Evolutionary conservation across 306 rosid species (phyloP).

Genomic region (cucumber (Cucumis sativus)): DNA sequence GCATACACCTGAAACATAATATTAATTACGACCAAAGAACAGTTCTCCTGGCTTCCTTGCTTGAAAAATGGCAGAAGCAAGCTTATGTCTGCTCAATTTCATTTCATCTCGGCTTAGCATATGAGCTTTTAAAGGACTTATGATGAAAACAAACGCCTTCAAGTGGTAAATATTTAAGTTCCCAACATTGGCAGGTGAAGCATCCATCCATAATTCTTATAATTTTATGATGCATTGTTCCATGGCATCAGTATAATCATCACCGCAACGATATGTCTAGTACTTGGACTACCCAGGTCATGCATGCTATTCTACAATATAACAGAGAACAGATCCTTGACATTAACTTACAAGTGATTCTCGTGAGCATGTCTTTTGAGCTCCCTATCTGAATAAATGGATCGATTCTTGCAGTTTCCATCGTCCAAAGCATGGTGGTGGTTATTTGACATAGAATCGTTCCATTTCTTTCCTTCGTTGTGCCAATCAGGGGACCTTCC

Average conservation of each 20-base stretch:
- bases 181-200: background rate
- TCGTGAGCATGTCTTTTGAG: constrained; percentile 54
- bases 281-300: background rate
- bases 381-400: constrained; percentile 52
- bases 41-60: background rate
- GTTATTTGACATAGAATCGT: constrained; percentile 31
- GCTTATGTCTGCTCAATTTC: background rate
- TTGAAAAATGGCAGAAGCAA: constrained; percentile 8
- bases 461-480: constrained; percentile 51
- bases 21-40: constrained; percentile 1
- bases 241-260: background rate
- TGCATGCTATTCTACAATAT: background rate
- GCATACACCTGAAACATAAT: background rate
- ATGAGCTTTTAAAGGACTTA: background rate
- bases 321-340: background rate
- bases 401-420: constrained; percentile 35
- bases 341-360: constrained; percentile 16
- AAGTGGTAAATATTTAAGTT: background rate
- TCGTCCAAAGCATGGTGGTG: constrained; percentile 34
- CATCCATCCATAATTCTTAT: background rate
- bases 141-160: background rate
- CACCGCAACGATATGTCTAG: background rate
- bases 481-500: constrained; percentile 47
- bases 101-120: background rate
- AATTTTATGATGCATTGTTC: background rate